Percentiles rank a stretch among this genome's conserved stretches.
Conservation (phyloP, 2,329 filamentous ascomycete species). For the Aureobasidium sp. region DNA sequence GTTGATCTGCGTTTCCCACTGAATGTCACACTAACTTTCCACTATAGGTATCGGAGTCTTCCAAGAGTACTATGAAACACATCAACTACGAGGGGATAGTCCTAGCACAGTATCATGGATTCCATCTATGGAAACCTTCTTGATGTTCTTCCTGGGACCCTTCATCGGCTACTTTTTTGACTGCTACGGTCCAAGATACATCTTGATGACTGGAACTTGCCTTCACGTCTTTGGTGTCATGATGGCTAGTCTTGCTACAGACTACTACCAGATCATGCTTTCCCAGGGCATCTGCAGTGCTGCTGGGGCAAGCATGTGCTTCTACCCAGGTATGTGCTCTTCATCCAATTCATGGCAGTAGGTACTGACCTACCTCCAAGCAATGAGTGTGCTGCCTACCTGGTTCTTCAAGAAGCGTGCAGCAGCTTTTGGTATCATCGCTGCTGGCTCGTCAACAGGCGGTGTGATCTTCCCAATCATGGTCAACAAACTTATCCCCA, state of each 20-base stretch:
- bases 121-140: constrained; percentile 36
- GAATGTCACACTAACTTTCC: not conserved
- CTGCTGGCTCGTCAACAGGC: constrained; percentile 43
- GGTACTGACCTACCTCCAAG: not conserved
- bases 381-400: constrained; percentile 35
- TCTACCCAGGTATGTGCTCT: constrained; percentile 31
- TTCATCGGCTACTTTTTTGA: constrained; percentile 59
- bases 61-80: constrained; percentile 38
- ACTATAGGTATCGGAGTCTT: constrained; percentile 33
- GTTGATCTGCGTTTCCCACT: no score
- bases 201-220: constrained; percentile 46
- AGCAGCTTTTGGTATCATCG: constrained; percentile 42
- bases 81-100: constrained; percentile 33
- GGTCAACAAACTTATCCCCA: constrained; percentile 45
- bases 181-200: constrained; percentile 50
- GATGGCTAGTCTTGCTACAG: constrained; percentile 51
- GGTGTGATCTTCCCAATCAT: constrained; percentile 56
- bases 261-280: constrained; percentile 49
- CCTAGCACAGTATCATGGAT: constrained; percentile 40
- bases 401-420: constrained; percentile 45
- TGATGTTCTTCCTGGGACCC: constrained; percentile 50
- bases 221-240: constrained; percentile 55
- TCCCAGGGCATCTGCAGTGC: constrained; percentile 47
- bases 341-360: not conserved
- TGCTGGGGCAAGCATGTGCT: constrained; percentile 43